Percentiles rank a stretch among this genome's conserved stretches.
Evolutionary conservation across 345 rosid species (phyloP).

Genomic region (Gossypium herbaceum): DNA sequence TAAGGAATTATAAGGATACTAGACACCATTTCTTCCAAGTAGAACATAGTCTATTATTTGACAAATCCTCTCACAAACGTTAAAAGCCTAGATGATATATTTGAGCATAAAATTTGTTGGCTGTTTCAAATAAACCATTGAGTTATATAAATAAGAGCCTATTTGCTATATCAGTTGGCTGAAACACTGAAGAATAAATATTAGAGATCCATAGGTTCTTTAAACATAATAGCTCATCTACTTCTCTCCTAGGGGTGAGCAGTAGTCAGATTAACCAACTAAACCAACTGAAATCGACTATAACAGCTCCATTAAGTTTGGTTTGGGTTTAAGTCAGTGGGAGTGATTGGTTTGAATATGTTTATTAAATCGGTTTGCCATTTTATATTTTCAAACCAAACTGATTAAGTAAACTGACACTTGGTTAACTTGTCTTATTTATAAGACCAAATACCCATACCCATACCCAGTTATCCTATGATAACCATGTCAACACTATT

Average conservation of each 20-base stretch:
- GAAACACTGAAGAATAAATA: not conserved
- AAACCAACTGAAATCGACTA: too few relatives aligned
- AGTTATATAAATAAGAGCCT: not conserved
- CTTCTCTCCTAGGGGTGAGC: not conserved
- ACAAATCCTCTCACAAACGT: not conserved
- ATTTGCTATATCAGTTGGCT: not conserved
- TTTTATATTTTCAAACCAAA: too few relatives aligned
- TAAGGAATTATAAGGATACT: not conserved
- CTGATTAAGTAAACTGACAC: too few relatives aligned
- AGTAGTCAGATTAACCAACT: too few relatives aligned
- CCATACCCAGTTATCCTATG: too few relatives aligned
- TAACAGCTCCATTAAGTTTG: too few relatives aligned
- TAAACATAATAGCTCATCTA: not conserved
- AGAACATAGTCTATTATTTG: not conserved
- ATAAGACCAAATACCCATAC: too few relatives aligned
- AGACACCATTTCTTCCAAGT: slow-evolving; percentile 1
- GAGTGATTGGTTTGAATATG: too few relatives aligned
- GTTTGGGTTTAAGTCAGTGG: too few relatives aligned
- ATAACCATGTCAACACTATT: too few relatives aligned
- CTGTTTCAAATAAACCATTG: not conserved
- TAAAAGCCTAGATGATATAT: not conserved
- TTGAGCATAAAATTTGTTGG: not conserved
- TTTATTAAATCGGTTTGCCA: too few relatives aligned
- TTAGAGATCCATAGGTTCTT: not conserved
- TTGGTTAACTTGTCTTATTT: too few relatives aligned